These are phyloP conservation scores for Tylopilus cervinicoccineus DNA, from an alignment of 768 basidiomycete species.

Conservation along the genomic window DNA sequence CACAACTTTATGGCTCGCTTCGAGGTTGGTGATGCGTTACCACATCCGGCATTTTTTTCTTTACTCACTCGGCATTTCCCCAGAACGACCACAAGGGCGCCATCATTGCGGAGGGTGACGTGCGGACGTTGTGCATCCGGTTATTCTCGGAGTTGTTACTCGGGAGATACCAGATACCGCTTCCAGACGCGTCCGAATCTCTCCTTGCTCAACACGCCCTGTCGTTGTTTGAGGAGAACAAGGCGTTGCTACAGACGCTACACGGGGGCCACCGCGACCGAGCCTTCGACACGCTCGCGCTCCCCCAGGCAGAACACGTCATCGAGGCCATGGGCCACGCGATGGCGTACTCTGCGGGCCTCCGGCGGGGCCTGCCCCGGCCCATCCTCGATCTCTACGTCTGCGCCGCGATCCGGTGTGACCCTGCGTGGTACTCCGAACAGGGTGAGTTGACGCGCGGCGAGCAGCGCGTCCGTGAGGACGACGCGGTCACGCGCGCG, in stretches of 20 bases:
- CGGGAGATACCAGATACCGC: slow-evolving; percentile 48
- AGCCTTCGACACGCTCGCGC: slow-evolving; percentile 48
- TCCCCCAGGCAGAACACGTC: slow-evolving; percentile 50
- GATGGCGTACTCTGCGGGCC: slow-evolving; percentile 53
- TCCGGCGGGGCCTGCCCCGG: slow-evolving; percentile 40
- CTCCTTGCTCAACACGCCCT: slow-evolving; percentile 50
- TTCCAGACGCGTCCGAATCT: slow-evolving; percentile 40
- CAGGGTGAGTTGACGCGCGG: slow-evolving; percentile 23
- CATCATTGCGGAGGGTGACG: slow-evolving; percentile 54
- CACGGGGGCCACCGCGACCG: slow-evolving; percentile 17
- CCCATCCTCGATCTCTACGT: slow-evolving; percentile 56
- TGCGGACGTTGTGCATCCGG: slow-evolving; percentile 51
- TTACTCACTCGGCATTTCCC: slow-evolving; percentile 11
- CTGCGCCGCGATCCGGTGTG: slow-evolving; percentile 29
- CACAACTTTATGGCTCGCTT: slow-evolving; percentile 57
- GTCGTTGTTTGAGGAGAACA: slow-evolving; percentile 46
- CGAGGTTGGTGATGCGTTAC: slow-evolving; percentile 36
- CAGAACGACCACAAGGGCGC: slow-evolving; percentile 48
- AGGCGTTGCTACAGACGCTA: slow-evolving; percentile 33
- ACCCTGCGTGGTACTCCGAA: slow-evolving; percentile 4
- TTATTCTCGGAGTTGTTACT: slow-evolving; percentile 58
- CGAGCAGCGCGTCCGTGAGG: slow-evolving; percentile 45
- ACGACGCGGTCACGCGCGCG: slow-evolving; percentile 29
- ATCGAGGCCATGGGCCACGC: slow-evolving; percentile 65
- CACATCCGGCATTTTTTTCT: too few species aligned